phyloP scores from a whole-genome alignment of 2,329 filamentous ascomycete genomes.

The Nothophoma quercina region DNA sequence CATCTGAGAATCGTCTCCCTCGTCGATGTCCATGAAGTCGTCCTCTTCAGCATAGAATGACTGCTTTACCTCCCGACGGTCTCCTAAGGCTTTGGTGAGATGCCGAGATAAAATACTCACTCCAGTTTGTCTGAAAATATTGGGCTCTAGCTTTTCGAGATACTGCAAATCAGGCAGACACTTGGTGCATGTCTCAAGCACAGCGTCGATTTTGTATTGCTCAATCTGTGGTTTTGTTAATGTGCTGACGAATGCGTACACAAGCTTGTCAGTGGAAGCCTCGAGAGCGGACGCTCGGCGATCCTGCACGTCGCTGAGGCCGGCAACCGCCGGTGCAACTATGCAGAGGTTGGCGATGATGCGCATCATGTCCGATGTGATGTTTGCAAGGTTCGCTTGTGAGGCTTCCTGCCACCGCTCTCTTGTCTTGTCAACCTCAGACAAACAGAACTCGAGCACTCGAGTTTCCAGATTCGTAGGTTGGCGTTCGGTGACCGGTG shows the following conservation, averaged over 20 bases:
- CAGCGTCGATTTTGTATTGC: slow-evolving; percentile 53
- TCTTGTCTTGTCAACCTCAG: slow-evolving; percentile 55
- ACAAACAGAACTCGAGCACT: slow-evolving; percentile 56
- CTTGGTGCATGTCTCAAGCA: slow-evolving; percentile 49
- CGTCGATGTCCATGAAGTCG: slow-evolving; percentile 73
- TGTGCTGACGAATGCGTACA: slow-evolving; percentile 43
- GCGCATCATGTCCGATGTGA: slow-evolving; percentile 60
- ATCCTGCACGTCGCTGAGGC: slow-evolving; percentile 27
- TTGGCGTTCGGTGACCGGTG: slow-evolving; percentile 25
- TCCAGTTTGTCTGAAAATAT: slow-evolving; percentile 37
- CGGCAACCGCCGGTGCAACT: slow-evolving; percentile 46
- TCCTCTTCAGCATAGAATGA: slow-evolving; percentile 48
- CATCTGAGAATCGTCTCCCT: slow-evolving; percentile 67
- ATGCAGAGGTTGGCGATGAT: slow-evolving; percentile 60
- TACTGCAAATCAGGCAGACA: slow-evolving; percentile 40
- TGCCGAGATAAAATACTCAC: slow-evolving; percentile 44
- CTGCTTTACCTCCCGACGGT: slow-evolving; percentile 39
- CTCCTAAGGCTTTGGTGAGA: slow-evolving; percentile 39
- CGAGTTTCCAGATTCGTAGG: slow-evolving; percentile 33
- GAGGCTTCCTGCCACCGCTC: slow-evolving; percentile 55
- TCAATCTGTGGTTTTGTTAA: slow-evolving; percentile 50
- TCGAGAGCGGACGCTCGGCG: slow-evolving; percentile 34
- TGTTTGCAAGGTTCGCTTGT: slow-evolving; percentile 53
- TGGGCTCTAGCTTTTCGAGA: slow-evolving; percentile 20
- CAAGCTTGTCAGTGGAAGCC: slow-evolving; percentile 29